Evolutionary conservation across 1,139 yeast species (phyloP).

Genomic region (Sugiyamaella grinbergsii): DNA sequence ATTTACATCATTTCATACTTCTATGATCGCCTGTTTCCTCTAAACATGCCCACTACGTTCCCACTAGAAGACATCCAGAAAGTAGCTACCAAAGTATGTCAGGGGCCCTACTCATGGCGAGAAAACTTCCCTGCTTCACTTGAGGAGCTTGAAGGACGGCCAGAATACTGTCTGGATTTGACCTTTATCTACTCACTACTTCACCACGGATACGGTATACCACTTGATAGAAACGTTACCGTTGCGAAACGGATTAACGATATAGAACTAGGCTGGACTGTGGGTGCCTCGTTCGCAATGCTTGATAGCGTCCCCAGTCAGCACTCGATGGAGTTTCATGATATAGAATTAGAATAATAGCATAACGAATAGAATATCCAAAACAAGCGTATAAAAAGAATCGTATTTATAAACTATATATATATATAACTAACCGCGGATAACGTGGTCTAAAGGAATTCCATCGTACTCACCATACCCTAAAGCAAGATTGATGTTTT

Average conservation of each 20-base stretch:
- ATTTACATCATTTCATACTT: conserved; percentile 84
- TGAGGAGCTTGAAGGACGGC: conserved; percentile 64
- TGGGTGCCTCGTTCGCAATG: conserved; percentile 88
- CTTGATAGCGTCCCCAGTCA: conserved; percentile 43
- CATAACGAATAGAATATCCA: conserved; percentile 3
- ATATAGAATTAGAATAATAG: conserved; percentile 8
- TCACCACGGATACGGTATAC: conserved; percentile 92
- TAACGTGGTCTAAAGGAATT: conserved; percentile 57
- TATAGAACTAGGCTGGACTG: conserved; percentile 92
- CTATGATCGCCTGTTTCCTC: conserved; percentile 84
- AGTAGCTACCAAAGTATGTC: conserved; percentile 74
- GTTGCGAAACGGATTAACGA: conserved; percentile 80
- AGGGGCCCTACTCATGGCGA: conserved; percentile 73
- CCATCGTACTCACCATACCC: conserved; percentile 95
- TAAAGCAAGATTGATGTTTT: conserved; percentile 85
- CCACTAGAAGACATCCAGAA: conserved; percentile 73
- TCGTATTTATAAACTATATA: conserved; percentile 7
- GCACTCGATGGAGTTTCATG: conserved; percentile 12
- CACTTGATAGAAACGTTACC: conserved; percentile 74
- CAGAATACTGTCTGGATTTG: conserved; percentile 87
- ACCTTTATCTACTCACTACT: conserved; percentile 81
- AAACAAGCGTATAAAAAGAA: background rate
- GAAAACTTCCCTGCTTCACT: conserved; percentile 56
- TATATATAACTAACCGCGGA: conserved; percentile 29
- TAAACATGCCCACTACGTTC: conserved; percentile 83